Conservation (phyloP, 202 grass and related monocot species). For the Cymbopogon flexuosus region DNA sequence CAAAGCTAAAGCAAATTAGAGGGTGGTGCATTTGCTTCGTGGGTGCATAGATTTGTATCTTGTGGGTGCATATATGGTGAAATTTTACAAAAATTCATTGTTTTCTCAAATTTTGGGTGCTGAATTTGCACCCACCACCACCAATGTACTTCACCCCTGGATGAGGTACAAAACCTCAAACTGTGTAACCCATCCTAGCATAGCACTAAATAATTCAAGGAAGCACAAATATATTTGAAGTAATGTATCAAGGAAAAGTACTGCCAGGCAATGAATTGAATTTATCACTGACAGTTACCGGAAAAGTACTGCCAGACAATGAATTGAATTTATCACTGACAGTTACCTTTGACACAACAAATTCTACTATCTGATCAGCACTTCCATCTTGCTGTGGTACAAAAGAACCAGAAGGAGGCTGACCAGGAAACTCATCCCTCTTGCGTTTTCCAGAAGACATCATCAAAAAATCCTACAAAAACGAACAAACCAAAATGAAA, state of each 20-base stretch:
- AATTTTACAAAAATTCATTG: too few species aligned
- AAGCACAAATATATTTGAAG: not conserved
- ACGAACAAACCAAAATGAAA: constrained; percentile 12
- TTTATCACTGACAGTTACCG: constrained; percentile 29
- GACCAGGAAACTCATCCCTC: constrained; percentile 85
- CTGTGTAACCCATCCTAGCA: not conserved
- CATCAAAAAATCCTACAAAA: constrained; percentile 86
- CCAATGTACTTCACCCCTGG: too few species aligned
- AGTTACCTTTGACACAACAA: constrained; percentile 52
- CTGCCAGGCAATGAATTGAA: not conserved
- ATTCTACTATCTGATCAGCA: constrained; percentile 58
- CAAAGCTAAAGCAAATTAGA: too few species aligned
- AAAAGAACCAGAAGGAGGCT: constrained; percentile 62
- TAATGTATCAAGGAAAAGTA: constrained; percentile 9
- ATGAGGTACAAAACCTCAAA: not conserved
- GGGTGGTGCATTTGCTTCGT: too few species aligned
- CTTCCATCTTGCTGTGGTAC: constrained; percentile 97
- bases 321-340: not conserved
- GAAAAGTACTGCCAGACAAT: not conserved
- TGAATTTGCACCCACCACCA: too few species aligned
- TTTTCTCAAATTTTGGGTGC: too few species aligned
- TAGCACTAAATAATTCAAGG: not conserved
- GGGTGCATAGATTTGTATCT: too few species aligned
- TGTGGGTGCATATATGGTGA: too few species aligned
- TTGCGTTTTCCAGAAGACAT: constrained; percentile 86